phyloP scores from a whole-genome alignment of 371 early-diverging fungal species.

The Apophysomyces elegans region DNA sequence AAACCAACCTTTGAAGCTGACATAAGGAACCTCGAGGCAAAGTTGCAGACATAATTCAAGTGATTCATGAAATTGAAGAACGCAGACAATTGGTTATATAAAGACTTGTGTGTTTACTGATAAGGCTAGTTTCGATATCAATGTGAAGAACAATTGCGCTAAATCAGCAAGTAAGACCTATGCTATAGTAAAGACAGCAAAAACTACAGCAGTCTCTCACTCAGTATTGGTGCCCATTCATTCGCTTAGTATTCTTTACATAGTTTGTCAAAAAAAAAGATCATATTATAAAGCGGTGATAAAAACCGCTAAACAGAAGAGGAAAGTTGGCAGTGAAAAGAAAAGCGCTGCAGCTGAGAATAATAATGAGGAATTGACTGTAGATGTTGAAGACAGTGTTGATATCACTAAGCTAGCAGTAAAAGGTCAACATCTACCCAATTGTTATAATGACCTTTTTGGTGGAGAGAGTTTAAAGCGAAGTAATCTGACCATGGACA shows the following conservation, averaged over 20 bases:
- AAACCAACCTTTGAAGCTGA: no score
- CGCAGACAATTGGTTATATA: background rate
- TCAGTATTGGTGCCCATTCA: constrained; percentile 4
- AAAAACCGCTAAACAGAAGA: background rate
- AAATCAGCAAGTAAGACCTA: background rate
- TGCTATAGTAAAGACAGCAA: background rate
- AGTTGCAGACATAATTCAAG: no score
- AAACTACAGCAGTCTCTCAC: background rate
- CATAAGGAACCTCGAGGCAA: no score
- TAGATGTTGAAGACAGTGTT: constrained; percentile 9
- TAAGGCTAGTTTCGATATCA: constrained; percentile 11
- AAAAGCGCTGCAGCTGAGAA: no score
- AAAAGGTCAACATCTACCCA: constrained; percentile 17
- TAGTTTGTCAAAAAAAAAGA: background rate
- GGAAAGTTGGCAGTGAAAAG: no score
- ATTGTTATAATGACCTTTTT: constrained; percentile 19
- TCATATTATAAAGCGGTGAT: no score
- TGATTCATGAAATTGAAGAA: constrained; percentile 13
- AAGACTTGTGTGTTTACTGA: constrained; percentile 4
- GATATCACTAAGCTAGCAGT: constrained; percentile 2
- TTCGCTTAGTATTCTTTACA: background rate
- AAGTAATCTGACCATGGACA: constrained; percentile 9
- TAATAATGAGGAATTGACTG: background rate
- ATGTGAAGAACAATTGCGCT: constrained; percentile 6
- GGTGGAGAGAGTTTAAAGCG: constrained; percentile 12